phyloP scores from a whole-genome alignment of 129 eudicot species.

The Helichrysum umbraculigerum region DNA sequence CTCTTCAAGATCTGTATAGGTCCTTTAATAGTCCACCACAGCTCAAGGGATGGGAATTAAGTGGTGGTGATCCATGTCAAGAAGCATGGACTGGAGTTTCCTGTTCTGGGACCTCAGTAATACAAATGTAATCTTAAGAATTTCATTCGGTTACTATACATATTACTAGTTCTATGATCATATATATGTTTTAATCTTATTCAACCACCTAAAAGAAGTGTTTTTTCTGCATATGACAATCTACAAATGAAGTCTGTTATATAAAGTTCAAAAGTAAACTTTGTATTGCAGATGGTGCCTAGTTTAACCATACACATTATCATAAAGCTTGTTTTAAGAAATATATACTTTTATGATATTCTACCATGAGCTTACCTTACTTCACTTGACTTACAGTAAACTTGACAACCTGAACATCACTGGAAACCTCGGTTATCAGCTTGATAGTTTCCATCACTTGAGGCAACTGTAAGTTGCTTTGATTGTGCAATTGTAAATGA shows the following conservation, averaged over 20 bases:
- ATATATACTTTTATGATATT: not conserved
- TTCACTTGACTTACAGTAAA: slow-evolving; percentile 46
- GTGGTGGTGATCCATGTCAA: slow-evolving; percentile 84
- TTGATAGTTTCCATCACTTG: slow-evolving; percentile 58
- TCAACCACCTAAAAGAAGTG: not conserved
- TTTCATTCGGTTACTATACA: not conserved
- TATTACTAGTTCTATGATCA: too few species aligned
- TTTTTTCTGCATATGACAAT: not conserved
- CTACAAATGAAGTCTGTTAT: not conserved
- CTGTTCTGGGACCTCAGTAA: slow-evolving; percentile 64
- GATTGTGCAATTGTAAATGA: slow-evolving; percentile 10
- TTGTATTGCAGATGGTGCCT: not conserved
- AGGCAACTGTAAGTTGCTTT: slow-evolving; percentile 65
- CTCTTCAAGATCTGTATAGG: slow-evolving; percentile 72
- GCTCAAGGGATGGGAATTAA: slow-evolving; percentile 63
- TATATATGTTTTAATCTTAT: not conserved
- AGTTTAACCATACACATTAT: not conserved
- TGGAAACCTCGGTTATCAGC: slow-evolving; percentile 71
- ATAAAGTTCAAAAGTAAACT: too few species aligned
- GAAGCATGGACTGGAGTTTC: slow-evolving; percentile 78
- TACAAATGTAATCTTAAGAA: slow-evolving; percentile 50
- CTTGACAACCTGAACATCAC: slow-evolving; percentile 61
- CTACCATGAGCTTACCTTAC: slow-evolving; percentile 17
- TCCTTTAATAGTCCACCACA: slow-evolving; percentile 68
- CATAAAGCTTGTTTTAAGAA: slow-evolving; percentile 8